A percentile compares a stretch with the other conserved stretches of the same genome.
These are phyloP conservation scores for Apophysomyces sp. DNA, from an alignment of 371 early-diverging fungal species.

Conservation along the genomic window DNA sequence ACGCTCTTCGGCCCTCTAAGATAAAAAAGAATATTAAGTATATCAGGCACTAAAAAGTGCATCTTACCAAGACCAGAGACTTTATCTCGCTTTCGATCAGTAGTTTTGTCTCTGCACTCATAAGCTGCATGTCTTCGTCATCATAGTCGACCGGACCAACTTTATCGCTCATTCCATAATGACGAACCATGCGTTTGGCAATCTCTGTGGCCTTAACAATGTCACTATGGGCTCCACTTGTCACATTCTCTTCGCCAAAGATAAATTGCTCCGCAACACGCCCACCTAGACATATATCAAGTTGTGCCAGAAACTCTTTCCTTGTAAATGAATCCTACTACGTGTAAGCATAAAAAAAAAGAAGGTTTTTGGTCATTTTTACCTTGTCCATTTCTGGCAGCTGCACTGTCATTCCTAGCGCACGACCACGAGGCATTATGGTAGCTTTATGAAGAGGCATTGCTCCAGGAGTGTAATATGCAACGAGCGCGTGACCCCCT, in stretches of 20 bases:
- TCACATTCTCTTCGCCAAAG: slow-evolving; percentile 91
- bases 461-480: slow-evolving; percentile 93
- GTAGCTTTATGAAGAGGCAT: slow-evolving; percentile 98
- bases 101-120: slow-evolving; percentile 74
- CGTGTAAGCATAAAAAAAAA: background rate
- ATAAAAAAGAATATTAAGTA: background rate
- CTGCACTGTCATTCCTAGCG: slow-evolving; percentile 92
- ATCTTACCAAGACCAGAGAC: slow-evolving; percentile 55
- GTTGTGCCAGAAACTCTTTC: slow-evolving; percentile 82
- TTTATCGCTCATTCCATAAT: slow-evolving; percentile 94
- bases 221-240: slow-evolving; percentile 93
- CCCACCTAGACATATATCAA: slow-evolving; percentile 98
- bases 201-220: slow-evolving; percentile 89
- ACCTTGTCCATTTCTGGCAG: slow-evolving; percentile 93
- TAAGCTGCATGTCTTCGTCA: slow-evolving; percentile 70
- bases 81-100: slow-evolving; percentile 87
- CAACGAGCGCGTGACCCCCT: slow-evolving; percentile 96
- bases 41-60: slow-evolving; percentile 8
- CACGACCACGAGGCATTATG: slow-evolving; percentile 94
- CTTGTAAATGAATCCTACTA: slow-evolving; percentile 71
- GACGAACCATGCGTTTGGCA: slow-evolving; percentile 90
- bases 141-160: slow-evolving; percentile 64
- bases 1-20: slow-evolving; percentile 54
- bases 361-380: background rate
- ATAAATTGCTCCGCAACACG: slow-evolving; percentile 95